Conservation (phyloP, 192 early-diverging fungal species). For the Podila clonocystis region DNA sequence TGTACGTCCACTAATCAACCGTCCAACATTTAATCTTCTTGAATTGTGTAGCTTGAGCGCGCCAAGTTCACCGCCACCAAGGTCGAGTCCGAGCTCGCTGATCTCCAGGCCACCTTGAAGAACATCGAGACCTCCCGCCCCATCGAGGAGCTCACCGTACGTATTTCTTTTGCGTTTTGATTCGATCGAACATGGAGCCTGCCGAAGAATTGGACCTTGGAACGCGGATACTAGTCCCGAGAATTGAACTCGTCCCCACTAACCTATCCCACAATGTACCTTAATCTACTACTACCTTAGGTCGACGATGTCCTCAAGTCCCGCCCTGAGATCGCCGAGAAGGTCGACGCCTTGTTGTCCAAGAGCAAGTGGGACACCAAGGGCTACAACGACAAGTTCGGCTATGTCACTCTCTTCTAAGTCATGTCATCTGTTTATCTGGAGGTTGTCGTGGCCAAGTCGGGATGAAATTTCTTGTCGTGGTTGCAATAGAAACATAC, state of each 20-base stretch:
- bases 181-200: background rate
- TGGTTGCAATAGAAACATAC: too few species aligned
- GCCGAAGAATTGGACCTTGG: background rate
- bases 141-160: conserved; percentile 91
- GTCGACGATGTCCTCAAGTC: conserved; percentile 94
- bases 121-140: conserved; percentile 97
- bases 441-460: too few species aligned
- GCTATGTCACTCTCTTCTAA: conserved; percentile 78
- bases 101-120: conserved; percentile 88
- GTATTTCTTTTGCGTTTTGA: conserved; percentile 17
- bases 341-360: conserved; percentile 92
- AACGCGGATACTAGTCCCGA: background rate
- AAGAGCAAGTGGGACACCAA: conserved; percentile 93
- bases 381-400: conserved; percentile 97
- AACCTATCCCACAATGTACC: background rate
- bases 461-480: too few species aligned
- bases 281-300: conserved; percentile 43
- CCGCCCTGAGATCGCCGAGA: conserved; percentile 90
- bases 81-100: conserved; percentile 85
- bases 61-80: conserved; percentile 87
- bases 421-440: background rate
- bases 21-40: background rate
- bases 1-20: background rate
- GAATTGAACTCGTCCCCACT: background rate
- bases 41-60: conserved; percentile 67